A percentile compares a stretch with the other conserved stretches of the same genome.
These are phyloP conservation scores for Setaria viridis DNA, from an alignment of 202 grass and related monocot species.

Conservation along the genomic window DNA sequence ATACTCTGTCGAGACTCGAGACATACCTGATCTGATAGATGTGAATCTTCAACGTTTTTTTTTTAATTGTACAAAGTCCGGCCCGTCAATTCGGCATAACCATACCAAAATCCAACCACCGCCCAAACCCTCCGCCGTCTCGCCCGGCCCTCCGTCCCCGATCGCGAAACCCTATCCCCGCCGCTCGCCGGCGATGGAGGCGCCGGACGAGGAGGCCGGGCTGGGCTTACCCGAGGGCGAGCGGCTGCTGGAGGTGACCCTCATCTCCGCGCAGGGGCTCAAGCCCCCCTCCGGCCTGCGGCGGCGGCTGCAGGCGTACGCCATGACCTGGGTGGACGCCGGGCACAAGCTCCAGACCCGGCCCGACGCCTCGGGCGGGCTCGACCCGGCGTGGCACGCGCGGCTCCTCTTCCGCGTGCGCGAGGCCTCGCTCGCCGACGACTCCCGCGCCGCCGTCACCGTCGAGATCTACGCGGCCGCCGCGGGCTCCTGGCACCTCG, in stretches of 20 bases:
- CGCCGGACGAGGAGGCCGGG: slow-evolving; percentile 53
- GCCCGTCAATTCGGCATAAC: not conserved
- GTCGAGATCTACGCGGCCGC: slow-evolving; percentile 87
- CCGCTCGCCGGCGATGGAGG: slow-evolving; percentile 60
- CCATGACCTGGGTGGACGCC: slow-evolving; percentile 77
- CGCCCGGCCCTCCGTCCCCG: slow-evolving; percentile 2
- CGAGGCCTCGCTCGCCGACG: slow-evolving; percentile 61
- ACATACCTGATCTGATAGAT: no score
- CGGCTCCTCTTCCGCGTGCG: slow-evolving; percentile 79
- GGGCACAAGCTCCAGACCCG: slow-evolving; percentile 71
- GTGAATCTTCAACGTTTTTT: no score
- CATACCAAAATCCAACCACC: not conserved
- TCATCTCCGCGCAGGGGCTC: slow-evolving; percentile 91
- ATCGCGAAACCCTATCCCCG: slow-evolving; percentile 43
- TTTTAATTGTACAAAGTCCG: not conserved
- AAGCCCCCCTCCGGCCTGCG: slow-evolving; percentile 58
- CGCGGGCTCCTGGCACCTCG: slow-evolving; percentile 64
- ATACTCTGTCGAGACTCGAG: no score
- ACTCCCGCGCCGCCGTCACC: slow-evolving; percentile 68
- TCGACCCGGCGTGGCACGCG: slow-evolving; percentile 87
- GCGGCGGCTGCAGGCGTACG: slow-evolving; percentile 72
- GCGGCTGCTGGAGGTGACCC: slow-evolving; percentile 74
- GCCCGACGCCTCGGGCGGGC: slow-evolving; percentile 65
- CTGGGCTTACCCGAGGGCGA: slow-evolving; percentile 48
- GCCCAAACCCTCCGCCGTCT: not conserved